Base-by-base conservation (phyloP, 306 rosid species). In the Fragaria nilgerrensis region DNA sequence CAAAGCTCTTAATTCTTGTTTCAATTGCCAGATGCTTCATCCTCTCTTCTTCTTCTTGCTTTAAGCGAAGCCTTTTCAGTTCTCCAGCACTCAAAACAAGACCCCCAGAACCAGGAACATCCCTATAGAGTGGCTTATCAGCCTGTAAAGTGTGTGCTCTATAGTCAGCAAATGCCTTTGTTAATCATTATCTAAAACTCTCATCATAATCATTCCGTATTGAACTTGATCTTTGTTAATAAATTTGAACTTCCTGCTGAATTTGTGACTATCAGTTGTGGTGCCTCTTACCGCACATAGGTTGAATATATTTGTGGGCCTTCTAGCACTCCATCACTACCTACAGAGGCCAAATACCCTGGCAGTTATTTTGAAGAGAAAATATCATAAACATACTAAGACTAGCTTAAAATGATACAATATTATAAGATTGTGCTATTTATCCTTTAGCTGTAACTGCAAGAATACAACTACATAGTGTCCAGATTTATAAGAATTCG, bases 81-180 rank as follows among this genome's bases (percentile, higher is more conserved):
- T 95, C 97, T 86, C 75, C 63, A 70, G 77, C 80, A 80, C 92
- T 95, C 82, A 95, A 80, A 86, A 92, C 98, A 74, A 92, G 95
- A 20, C 97, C 97, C 2, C 96, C 96, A 70, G 96, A 88, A n/a
- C 91, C 96, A 61, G 95, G 84, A 79, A 95, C 97, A 76, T 94
- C 96, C 82, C 83, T 88, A 80, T 92, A 95, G 70, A 95, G 96
- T 14, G 97, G 93, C 55, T 90, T 96, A 71, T 83, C 93, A 64
- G 82, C 88, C 83, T 90, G 86, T 1, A 92, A 89, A 82, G 78
- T 77, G 2, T 73, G 85, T 17, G 80, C 81, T 80, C 96, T 87
- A 73, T 90, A 95, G 52, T 90, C 95, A 69, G 83, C 43, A 83
- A 43, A 29, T 29, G 32, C 32, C 32, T 29, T 29, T 29, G 32